phyloP scores from a whole-genome alignment of 805 yeast genomes.

The Cyberlindnera mrakii region DNA sequence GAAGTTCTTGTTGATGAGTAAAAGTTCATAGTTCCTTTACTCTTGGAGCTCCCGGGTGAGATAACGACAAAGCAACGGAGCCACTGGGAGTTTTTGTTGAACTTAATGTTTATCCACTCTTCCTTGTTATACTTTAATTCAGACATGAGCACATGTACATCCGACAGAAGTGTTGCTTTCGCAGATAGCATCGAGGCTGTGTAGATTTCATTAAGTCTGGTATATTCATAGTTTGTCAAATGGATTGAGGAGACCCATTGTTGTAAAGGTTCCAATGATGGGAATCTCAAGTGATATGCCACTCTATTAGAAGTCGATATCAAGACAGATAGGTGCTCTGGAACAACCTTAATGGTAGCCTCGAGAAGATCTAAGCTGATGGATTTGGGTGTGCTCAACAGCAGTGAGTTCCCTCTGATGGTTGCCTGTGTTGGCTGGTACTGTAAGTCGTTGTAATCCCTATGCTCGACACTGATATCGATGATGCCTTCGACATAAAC shows the following conservation, averaged over 20 bases:
- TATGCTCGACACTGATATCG: constrained; percentile 25
- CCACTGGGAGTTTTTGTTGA: constrained; percentile 58
- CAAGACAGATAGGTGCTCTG: constrained; percentile 4
- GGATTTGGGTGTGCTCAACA: constrained; percentile 30
- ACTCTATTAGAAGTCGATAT: constrained; percentile 9
- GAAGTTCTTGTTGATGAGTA: constrained; percentile 42
- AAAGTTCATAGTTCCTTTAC: constrained; percentile 45
- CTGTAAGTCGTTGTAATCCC: constrained; percentile 20
- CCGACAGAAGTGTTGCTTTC: constrained; percentile 51
- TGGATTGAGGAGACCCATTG: constrained; percentile 44
- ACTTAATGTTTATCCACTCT: constrained; percentile 60
- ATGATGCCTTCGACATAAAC: constrained; percentile 46
- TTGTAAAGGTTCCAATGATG: constrained; percentile 6
- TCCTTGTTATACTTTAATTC: constrained; percentile 39
- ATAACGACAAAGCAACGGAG: constrained; percentile 45
- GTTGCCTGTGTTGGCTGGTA: constrained; percentile 11
- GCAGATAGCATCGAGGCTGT: constrained; percentile 59
- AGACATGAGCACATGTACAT: constrained; percentile 51
- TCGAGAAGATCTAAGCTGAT: constrained; percentile 22
- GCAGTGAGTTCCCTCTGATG: constrained; percentile 35
- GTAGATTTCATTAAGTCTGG: constrained; percentile 52
- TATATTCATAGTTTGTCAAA: constrained; percentile 51
- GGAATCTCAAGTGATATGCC: constrained; percentile 21
- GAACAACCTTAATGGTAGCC: constrained; percentile 7
- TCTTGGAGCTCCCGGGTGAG: constrained; percentile 34